These are phyloP conservation scores for Styphnolobium japonicum DNA, from an alignment of 306 rosid genomes.

Conservation along the genomic window DNA sequence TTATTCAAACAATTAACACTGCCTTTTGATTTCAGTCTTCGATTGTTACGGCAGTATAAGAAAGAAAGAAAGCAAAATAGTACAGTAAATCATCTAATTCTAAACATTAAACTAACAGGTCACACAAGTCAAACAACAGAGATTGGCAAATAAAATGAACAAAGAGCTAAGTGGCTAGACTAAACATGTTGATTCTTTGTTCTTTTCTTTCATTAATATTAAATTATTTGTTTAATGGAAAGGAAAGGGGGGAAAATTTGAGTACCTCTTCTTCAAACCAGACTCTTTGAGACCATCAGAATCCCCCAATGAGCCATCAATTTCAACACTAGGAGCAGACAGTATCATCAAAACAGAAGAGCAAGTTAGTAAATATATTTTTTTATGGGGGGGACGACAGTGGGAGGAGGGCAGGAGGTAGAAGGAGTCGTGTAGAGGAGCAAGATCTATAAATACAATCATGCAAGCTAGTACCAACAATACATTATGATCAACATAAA, in stretches of 20 bases:
- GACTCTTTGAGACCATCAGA: conserved; percentile 62
- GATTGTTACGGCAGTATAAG: background rate
- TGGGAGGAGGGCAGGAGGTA: too few species aligned
- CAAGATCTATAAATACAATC: too few species aligned
- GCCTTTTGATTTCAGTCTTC: background rate
- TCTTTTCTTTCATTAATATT: background rate
- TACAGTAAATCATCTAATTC: background rate
- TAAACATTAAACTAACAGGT: background rate
- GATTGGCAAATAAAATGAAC: background rate
- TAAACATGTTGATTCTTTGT: background rate
- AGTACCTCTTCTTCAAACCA: conserved; percentile 81
- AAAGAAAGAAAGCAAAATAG: background rate
- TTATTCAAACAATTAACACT: background rate
- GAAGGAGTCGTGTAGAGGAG: too few species aligned
- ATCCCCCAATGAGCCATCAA: conserved; percentile 75
- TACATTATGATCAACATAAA: background rate
- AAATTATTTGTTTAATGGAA: background rate
- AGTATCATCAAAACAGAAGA: conserved; percentile 23
- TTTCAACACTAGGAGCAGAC: conserved; percentile 54
- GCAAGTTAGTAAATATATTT: conserved; percentile 15
- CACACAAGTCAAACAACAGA: background rate
- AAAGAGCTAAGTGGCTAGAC: background rate
- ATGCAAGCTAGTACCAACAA: background rate
- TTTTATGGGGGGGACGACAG: too few species aligned
- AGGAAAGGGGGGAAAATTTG: background rate